Conservation (phyloP, 305 asterid genomes). For the Striga hermonthica region DNA sequence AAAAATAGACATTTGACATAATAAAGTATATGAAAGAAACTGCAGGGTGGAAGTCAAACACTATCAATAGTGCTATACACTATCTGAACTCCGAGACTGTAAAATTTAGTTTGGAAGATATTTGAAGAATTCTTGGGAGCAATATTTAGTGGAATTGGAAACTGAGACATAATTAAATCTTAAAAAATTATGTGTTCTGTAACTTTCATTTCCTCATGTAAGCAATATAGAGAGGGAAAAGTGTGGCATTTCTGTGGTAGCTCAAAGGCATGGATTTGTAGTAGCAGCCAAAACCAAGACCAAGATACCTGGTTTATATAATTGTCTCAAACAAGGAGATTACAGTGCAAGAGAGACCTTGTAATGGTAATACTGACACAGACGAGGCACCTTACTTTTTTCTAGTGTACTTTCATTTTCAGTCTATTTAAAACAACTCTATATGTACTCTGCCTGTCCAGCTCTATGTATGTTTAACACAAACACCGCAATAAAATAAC, state of each 20-base stretch:
- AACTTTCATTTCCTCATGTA: not conserved
- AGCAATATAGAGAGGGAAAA: no score
- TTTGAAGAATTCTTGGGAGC: conserved; percentile 7
- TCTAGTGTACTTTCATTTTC: conserved; percentile 9
- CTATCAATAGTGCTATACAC: not conserved
- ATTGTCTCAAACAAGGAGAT: conserved; percentile 1
- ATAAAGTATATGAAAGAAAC: not conserved
- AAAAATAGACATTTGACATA: not conserved
- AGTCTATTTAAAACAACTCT: conserved; percentile 6
- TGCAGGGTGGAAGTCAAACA: conserved; percentile 6
- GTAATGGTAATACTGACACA: not conserved
- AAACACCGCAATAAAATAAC: conserved; percentile 1
- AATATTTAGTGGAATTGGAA: not conserved
- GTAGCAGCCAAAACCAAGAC: not conserved
- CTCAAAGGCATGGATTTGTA: no score
- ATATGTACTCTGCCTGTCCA: not conserved
- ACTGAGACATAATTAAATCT: conserved; percentile 1
- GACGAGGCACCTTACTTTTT: not conserved
- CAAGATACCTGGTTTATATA: conserved; percentile 4
- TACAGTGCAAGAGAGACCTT: conserved; percentile 2
- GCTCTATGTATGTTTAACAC: conserved; percentile 5
- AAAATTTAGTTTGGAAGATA: not conserved
- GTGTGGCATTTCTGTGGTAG: no score
- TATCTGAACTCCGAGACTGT: not conserved
- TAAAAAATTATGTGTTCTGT: conserved; percentile 18